Conservation (phyloP, 306 rosid species). For the Erythrophleum fordii region DNA sequence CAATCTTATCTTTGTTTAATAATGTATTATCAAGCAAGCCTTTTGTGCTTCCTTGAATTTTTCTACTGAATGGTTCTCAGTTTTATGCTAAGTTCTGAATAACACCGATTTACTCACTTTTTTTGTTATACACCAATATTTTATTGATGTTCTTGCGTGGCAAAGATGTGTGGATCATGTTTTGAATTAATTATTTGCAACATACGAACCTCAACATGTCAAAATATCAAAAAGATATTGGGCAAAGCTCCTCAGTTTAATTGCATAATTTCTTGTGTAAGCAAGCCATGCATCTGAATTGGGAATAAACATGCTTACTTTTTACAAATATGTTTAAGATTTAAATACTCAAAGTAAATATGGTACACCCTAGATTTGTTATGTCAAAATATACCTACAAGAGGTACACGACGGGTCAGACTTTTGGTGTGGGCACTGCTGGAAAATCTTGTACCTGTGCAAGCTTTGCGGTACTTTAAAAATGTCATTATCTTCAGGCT, state of each 20-base stretch:
- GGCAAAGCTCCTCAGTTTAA: neutral
- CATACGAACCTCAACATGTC: neutral
- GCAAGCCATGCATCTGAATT: neutral
- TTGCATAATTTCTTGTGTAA: neutral
- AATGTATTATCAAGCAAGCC: neutral
- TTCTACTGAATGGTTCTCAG: conserved; percentile 1
- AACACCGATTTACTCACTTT: neutral
- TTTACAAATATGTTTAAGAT: neutral
- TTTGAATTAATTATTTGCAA: conserved; percentile 6
- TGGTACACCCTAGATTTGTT: no score
- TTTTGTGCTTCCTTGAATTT: neutral
- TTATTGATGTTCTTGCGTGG: neutral
- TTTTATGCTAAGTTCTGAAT: conserved; percentile 10
- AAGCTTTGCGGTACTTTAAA: neutral
- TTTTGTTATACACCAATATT: neutral
- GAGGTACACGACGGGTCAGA: no score
- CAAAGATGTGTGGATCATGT: neutral
- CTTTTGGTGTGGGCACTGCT: no score
- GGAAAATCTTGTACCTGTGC: neutral
- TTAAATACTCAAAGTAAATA: neutral
- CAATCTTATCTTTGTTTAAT: neutral
- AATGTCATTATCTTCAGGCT: neutral
- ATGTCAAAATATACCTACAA: no score
- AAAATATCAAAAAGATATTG: neutral
- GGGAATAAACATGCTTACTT: neutral